A percentile compares a stretch with the other conserved stretches of the same genome.
Conservation (phyloP, 768 basidiomycete species). For the Amanita thiersii region DNA sequence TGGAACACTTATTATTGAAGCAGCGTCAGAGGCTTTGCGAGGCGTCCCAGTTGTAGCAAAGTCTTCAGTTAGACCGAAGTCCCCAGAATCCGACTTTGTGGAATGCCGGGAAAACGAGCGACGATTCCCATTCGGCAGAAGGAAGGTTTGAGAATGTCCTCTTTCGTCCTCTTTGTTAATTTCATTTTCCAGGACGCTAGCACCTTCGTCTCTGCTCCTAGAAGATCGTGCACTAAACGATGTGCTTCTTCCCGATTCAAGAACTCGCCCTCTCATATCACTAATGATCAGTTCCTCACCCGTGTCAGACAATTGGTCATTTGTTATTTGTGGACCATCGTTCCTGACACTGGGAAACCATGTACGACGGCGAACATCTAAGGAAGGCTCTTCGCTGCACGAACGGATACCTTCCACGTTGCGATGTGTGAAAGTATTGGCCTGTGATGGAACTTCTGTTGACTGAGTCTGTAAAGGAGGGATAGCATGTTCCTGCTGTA, state of each 20-base stretch:
- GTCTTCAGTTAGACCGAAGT: neutral
- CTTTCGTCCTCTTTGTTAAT: slow-evolving; percentile 6
- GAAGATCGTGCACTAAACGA: slow-evolving; percentile 3
- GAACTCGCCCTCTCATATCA: slow-evolving; percentile 28
- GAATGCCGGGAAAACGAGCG: slow-evolving; percentile 42
- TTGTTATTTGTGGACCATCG: slow-evolving; percentile 21
- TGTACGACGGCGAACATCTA: slow-evolving; percentile 32
- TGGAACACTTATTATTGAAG: slow-evolving; percentile 21
- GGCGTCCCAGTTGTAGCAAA: slow-evolving; percentile 21
- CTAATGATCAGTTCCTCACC: slow-evolving; percentile 6
- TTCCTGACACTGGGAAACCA: slow-evolving; percentile 47
- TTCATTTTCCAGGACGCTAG: neutral
- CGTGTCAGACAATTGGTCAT: slow-evolving; percentile 13
- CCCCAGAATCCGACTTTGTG: slow-evolving; percentile 21
- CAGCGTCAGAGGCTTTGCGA: slow-evolving; percentile 23
- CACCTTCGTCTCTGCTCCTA: slow-evolving; percentile 1
- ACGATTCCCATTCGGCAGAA: slow-evolving; percentile 17
- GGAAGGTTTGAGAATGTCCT: slow-evolving; percentile 8
- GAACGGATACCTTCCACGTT: neutral
- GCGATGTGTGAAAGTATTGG: too few species aligned
- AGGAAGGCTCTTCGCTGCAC: too few species aligned
- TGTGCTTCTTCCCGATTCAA: slow-evolving; percentile 18
- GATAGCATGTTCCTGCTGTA: too few species aligned
- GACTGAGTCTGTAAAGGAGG: too few species aligned
- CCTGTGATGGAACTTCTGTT: too few species aligned